Conservation (phyloP, 257 asterid species). For the Gentiana macrophylla region DNA sequence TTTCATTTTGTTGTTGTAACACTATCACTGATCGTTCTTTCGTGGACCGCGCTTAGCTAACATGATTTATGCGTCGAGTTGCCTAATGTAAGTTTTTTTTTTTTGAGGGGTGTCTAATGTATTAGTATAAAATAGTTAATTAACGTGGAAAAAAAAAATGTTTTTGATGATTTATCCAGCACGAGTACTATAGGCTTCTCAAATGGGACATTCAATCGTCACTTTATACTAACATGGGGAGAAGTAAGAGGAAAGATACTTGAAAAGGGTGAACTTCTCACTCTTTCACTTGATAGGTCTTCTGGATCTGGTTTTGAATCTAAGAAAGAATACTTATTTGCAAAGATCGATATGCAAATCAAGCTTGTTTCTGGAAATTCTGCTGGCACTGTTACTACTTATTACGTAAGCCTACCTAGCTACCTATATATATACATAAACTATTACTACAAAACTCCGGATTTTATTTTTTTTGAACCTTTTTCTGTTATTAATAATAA, state of each 20-base stretch:
- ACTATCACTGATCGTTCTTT: no score
- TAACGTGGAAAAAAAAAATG: no score
- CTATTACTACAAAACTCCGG: not conserved
- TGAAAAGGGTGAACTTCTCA: slow-evolving; percentile 61
- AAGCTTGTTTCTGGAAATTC: slow-evolving; percentile 75
- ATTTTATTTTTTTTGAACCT: not conserved
- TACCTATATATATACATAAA: not conserved
- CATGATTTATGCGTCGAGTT: no score
- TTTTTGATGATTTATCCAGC: no score
- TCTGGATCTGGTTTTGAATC: slow-evolving; percentile 83
- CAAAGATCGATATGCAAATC: slow-evolving; percentile 60
- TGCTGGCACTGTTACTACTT: slow-evolving; percentile 91
- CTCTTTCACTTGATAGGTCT: slow-evolving; percentile 42
- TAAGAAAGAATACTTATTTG: slow-evolving; percentile 50
- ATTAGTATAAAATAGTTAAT: no score
- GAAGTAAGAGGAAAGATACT: slow-evolving; percentile 35
- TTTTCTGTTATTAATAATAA: not conserved
- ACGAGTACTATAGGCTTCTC: slow-evolving; percentile 8
- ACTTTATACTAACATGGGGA: slow-evolving; percentile 61
- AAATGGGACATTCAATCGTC: slow-evolving; percentile 51
- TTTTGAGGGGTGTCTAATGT: no score
- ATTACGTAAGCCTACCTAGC: slow-evolving; percentile 45
- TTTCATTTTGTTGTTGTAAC: no score
- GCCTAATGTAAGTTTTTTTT: no score
- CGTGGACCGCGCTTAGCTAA: no score